Evolutionary conservation across 805 yeast species (phyloP), one percentile per base, ranked within the genome.

Genomic region (Kodamaea nitidulidarum): DNA sequence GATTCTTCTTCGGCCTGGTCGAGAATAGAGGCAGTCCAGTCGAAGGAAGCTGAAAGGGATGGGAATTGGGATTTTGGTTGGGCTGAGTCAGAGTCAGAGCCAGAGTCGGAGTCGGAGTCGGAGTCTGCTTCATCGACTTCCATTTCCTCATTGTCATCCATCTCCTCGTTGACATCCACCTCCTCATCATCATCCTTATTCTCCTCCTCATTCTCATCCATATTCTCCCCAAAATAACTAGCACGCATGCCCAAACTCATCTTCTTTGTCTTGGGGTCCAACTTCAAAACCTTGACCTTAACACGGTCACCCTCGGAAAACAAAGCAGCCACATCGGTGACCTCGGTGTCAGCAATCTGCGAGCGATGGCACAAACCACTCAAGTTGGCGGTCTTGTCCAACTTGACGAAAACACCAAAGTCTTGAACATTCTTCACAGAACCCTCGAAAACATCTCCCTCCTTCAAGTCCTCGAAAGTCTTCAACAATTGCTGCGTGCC

Each of bases 211-310:
- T 44, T 51, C 25, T 55, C 66, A 10, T 53, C 61, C 15, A 54
- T 68, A 8, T 20, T 20, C n/a, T 51, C 66, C 12, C 65, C 54
- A 59, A 91, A 93, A 62, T 83, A 88, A 3, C 96, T 85, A 2
- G 97, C 97, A 67, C 88, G 91, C 90, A 91, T 81, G 47, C 98
- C 96, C 45, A 91, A 73, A 1, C 95, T 81, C 15, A 91, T 55
- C 55, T 84, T 90, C 44, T 81, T 81, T 70, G 84, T 88, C 8
- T 69, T 78, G 1, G 49, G 40, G 52, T 84, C 81, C 22, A 82
- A 68, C 21, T 70, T 74, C 49, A 90, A 67, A 27, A 91, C 71
- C 64, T 83, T 84, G 25, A 87, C 95, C 64, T 87, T 87, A 32
- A 91, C 97, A 45, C 83, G 73, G 56, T 91, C 98, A 48, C 98